Evolutionary conservation across 441 rosid genomes (phyloP).

Genomic region (Theobroma grandiflorum): DNA sequence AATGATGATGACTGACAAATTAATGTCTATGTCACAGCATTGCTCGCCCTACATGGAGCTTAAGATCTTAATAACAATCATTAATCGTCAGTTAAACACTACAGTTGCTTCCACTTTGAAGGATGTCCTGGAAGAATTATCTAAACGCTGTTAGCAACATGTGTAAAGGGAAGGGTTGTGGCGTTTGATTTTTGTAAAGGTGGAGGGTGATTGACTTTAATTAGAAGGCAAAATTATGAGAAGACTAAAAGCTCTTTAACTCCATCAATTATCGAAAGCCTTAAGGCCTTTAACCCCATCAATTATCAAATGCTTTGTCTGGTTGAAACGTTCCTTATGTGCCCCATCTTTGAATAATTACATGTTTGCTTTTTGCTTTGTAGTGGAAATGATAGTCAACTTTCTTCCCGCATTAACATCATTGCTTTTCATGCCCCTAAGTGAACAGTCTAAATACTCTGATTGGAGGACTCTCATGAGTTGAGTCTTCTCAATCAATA

Average conservation of each 20-base stretch:
- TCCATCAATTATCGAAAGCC: conserved; percentile 38
- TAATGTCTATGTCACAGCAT: conserved; percentile 25
- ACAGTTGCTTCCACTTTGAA: conserved; percentile 7
- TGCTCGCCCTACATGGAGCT: conserved; percentile 25
- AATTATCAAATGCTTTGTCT: conserved; percentile 30
- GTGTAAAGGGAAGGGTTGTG: not conserved
- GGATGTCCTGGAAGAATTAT: not conserved
- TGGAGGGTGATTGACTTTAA: conserved; percentile 36
- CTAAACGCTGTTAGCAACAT: not conserved
- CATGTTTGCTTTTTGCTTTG: conserved; percentile 42
- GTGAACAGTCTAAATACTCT: conserved; percentile 14
- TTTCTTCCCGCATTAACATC: conserved; percentile 41
- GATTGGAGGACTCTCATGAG: not conserved
- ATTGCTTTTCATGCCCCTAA: conserved; percentile 34
- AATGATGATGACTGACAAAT: conserved; percentile 35
- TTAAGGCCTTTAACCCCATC: conserved; percentile 29
- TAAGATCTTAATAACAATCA: conserved; percentile 44
- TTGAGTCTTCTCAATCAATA: conserved; percentile 18
- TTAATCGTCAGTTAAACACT: conserved; percentile 14
- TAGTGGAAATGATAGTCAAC: conserved; percentile 49
- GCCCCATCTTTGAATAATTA: conserved; percentile 42
- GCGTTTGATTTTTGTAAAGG: not conserved
- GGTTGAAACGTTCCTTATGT: conserved; percentile 35
- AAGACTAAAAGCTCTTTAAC: conserved; percentile 29
- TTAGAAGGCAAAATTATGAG: conserved; percentile 38